Evolutionary conservation across 139 green algal species (phyloP).

Genomic region (Haematococcus lacustris): DNA sequence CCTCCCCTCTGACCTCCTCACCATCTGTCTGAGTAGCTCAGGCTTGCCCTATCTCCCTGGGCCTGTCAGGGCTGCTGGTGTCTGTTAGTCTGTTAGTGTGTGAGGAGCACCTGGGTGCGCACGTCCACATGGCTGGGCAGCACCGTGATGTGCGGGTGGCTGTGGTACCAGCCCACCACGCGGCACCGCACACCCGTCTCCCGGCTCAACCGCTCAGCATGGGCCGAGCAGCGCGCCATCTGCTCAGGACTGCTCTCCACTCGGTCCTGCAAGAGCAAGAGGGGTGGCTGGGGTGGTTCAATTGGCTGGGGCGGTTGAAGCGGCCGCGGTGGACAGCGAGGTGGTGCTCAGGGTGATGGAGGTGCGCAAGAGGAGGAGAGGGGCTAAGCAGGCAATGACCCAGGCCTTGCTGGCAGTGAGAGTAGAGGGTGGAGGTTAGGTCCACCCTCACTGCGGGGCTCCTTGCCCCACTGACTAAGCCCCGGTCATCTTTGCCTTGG

Average conservation of each 20-base stretch:
- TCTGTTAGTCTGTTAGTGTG: neutral
- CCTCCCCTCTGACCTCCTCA: no score
- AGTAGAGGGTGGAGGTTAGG: neutral
- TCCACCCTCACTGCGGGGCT: no score
- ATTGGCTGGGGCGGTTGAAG: neutral
- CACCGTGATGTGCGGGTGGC: constrained; percentile 82
- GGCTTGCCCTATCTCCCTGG: no score
- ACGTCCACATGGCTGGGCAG: constrained; percentile 74
- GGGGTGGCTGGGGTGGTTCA: neutral
- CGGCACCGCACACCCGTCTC: constrained; percentile 43
- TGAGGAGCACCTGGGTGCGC: constrained; percentile 45
- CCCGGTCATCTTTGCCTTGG: neutral
- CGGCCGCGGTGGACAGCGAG: neutral
- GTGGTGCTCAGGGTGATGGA: neutral
- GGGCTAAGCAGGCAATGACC: neutral
- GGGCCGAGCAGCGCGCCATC: constrained; percentile 49
- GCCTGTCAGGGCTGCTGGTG: no score
- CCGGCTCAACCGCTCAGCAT: constrained; percentile 55
- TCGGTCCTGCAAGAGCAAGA: constrained; percentile 46
- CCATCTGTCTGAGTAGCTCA: no score
- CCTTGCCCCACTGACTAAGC: no score
- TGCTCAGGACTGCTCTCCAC: constrained; percentile 79
- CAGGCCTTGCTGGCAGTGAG: neutral
- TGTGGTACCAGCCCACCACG: constrained; percentile 81
- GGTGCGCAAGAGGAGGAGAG: neutral